Evolutionary conservation across 2,329 filamentous ascomycete genomes (phyloP).

Genomic region (Monosporascus cannonballus): DNA sequence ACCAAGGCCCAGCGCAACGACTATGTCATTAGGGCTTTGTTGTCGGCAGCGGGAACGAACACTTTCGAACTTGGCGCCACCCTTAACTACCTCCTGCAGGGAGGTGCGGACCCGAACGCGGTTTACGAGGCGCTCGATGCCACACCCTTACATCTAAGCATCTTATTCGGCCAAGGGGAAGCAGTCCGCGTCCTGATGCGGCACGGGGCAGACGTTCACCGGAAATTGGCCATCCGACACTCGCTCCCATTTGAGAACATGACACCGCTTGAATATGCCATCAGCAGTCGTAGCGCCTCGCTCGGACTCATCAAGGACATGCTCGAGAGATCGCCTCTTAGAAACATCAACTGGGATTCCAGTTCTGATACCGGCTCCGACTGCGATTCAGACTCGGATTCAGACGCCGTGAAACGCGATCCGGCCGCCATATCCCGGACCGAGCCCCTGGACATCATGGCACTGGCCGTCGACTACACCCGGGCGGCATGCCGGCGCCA

Average conservation of each 20-base stretch:
- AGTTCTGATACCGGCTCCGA: not conserved
- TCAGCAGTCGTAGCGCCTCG: slow-evolving; percentile 4
- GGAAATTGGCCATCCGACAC: not conserved
- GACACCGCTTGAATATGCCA: slow-evolving; percentile 15
- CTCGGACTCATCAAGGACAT: slow-evolving; percentile 1
- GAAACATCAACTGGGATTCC: not conserved
- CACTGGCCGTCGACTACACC: slow-evolving; percentile 3
- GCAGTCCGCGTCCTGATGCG: not conserved
- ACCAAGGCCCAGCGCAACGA: not conserved
- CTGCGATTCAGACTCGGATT: not conserved
- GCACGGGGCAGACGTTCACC: slow-evolving; percentile 6
- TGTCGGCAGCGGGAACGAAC: not conserved
- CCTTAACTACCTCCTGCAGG: not conserved
- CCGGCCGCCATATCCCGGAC: not conserved
- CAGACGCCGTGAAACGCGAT: not conserved
- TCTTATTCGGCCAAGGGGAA: not conserved
- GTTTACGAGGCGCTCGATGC: not conserved
- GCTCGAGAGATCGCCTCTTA: not conserved
- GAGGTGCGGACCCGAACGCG: not conserved
- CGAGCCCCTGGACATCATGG: not conserved
- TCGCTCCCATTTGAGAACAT: slow-evolving; percentile 5
- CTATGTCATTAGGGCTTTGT: not conserved
- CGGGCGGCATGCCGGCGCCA: slow-evolving; percentile 11
- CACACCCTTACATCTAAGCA: not conserved
- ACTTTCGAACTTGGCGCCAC: not conserved